Conservation (phyloP, 371 early-diverging fungal genomes). For the Mortierella sp. region DNA sequence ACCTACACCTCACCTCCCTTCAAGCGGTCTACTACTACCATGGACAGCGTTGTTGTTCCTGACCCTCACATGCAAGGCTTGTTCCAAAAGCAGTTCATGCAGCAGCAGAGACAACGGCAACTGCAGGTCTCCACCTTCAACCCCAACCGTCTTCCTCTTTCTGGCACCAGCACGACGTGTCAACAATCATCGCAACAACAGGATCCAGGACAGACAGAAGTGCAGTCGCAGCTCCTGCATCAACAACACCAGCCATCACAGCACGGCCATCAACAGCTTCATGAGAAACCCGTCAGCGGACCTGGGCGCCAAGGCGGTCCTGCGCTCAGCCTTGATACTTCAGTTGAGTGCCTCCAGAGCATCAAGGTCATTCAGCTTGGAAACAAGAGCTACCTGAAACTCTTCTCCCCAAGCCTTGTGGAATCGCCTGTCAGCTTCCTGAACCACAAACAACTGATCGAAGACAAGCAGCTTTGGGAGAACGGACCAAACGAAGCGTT, state of each 20-base stretch:
- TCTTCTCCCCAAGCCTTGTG: constrained; percentile 46
- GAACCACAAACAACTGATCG: constrained; percentile 30
- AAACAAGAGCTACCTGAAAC: constrained; percentile 41
- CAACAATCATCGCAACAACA: constrained; percentile 11
- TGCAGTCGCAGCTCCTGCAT: constrained; percentile 9
- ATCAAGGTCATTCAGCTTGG: constrained; percentile 29
- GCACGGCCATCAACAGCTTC: constrained; percentile 9
- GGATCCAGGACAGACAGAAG: background rate
- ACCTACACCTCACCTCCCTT: background rate
- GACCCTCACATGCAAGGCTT: constrained; percentile 13
- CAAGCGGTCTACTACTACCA: background rate
- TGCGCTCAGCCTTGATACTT: constrained; percentile 42
- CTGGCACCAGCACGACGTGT: constrained; percentile 12
- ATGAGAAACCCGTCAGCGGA: constrained; percentile 19
- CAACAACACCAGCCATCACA: constrained; percentile 14
- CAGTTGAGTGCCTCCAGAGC: constrained; percentile 38
- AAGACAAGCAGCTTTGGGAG: constrained; percentile 49
- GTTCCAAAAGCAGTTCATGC: constrained; percentile 14
- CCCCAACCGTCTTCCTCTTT: constrained; percentile 32
- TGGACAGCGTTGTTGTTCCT: background rate
- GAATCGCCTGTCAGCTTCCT: constrained; percentile 45
- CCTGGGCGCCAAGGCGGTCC: constrained; percentile 6
- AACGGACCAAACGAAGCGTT: constrained; percentile 50
- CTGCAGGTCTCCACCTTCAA: constrained; percentile 24
- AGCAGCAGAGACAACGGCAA: constrained; percentile 17